Base-by-base conservation (phyloP, 768 basidiomycete species). In the Suillus brevipes region DNA sequence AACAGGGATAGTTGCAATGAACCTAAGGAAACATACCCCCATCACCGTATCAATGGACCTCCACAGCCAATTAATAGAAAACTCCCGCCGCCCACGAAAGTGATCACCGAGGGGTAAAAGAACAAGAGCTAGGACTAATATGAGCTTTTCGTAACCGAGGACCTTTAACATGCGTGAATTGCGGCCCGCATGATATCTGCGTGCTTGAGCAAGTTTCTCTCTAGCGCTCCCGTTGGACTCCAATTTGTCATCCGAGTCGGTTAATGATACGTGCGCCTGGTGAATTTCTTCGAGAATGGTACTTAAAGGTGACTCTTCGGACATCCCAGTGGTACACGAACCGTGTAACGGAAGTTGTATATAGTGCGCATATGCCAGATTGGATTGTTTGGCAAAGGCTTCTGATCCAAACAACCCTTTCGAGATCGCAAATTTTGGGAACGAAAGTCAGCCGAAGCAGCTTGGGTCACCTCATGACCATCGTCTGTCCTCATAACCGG, bases 351-450 rank as follows among this genome's bases (percentile, higher is more conserved):
- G n/a, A 47, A 47, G 45, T 12, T 47, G 45, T n/a, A n/a, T n/a
- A n/a, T n/a, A n/a, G n/a, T n/a, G n/a, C n/a, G n/a, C n/a, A n/a
- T n/a, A n/a, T n/a, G 0, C 40, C 14, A 20, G 20, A 47, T n/a
- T 20, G 4, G 9, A 18, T 25, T 64, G 60, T 64, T 64, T 64
- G 60, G 38, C 63, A 64, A 64, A 43, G 25, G 61, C 63, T 34
- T 64, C 42, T 42, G 59, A 47, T 64, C 60, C 63, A 64, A 64
- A 64, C 63, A 64, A 64, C 56, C 60, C 16, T 63, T 64, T 64
- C 28, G 63, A 57, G 18, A 31, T 42, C 40, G 25, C 38, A 64
- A 64, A 64, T 42, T 61, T 64, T 47, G 38, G n/a, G 2, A 20
- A 6, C 18, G 50, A 28, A 52, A 28, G 50, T 16, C 31, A 53